Evolutionary conservation across 306 rosid species (phyloP).

Genomic region (Heteromeles arbutifolia): DNA sequence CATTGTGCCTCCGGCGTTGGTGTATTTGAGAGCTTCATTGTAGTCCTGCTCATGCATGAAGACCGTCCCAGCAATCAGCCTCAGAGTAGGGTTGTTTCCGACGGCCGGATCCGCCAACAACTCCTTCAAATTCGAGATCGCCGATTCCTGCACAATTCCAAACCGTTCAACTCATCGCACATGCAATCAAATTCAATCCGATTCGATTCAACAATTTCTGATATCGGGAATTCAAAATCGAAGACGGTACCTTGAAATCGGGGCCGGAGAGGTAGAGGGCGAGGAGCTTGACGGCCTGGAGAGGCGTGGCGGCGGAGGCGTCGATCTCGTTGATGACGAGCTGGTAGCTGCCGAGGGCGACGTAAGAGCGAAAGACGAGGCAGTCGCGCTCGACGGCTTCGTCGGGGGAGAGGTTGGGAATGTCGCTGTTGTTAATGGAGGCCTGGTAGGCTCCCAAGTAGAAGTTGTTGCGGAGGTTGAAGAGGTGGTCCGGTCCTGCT

Average conservation of each 20-base stretch:
- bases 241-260: constrained; percentile 45
- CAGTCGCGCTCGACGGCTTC: constrained; percentile 73
- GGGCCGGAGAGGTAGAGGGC: constrained; percentile 80
- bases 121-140: constrained; percentile 63
- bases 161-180: background rate
- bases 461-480: constrained; percentile 84
- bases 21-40: constrained; percentile 85
- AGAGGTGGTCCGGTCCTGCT: constrained; percentile 76
- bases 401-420: constrained; percentile 61
- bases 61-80: constrained; percentile 74
- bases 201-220: background rate
- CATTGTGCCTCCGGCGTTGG: constrained; percentile 91
- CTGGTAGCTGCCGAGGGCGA: constrained; percentile 76
- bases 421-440: constrained; percentile 79
- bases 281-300: constrained; percentile 87
- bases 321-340: constrained; percentile 82
- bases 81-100: constrained; percentile 60
- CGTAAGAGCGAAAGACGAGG: constrained; percentile 82
- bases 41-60: constrained; percentile 85
- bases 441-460: constrained; percentile 89
- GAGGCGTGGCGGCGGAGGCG: constrained; percentile 74
- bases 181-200: background rate
- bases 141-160: constrained; percentile 44
- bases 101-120: constrained; percentile 82
- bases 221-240: background rate